Percentiles rank a stretch among this genome's conserved stretches.
Conservation (phyloP, 352 stramenopile species). For the Phytopythium aichiense region DNA sequence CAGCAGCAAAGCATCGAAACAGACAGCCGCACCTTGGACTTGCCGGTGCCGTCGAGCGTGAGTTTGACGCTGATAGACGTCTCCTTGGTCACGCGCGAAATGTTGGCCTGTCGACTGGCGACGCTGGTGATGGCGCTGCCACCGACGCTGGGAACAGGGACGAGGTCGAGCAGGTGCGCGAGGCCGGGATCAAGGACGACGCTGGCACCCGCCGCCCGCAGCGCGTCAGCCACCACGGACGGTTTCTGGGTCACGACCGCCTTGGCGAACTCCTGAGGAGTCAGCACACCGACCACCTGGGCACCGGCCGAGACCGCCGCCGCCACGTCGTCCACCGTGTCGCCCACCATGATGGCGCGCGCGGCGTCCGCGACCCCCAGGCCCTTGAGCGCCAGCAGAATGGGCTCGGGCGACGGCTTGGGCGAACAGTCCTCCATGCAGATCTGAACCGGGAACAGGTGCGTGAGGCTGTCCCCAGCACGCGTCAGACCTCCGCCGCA, state of each 20-base stretch:
- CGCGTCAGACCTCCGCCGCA: not conserved
- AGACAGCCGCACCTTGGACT: constrained; percentile 38
- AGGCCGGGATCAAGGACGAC: constrained; percentile 72
- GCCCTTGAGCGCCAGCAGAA: constrained; percentile 78
- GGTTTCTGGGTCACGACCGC: constrained; percentile 59
- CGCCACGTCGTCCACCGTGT: constrained; percentile 96
- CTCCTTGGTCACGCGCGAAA: constrained; percentile 91
- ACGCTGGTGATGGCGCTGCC: constrained; percentile 1
- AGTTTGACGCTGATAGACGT: constrained; percentile 91
- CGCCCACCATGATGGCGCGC: constrained; percentile 90
- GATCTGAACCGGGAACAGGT: constrained; percentile 88
- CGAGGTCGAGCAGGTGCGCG: constrained; percentile 77
- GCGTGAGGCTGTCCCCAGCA: constrained; percentile 40
- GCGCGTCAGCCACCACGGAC: constrained; percentile 36
- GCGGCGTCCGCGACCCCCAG: constrained; percentile 67
- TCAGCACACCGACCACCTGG: constrained; percentile 81
- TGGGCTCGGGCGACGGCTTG: constrained; percentile 92
- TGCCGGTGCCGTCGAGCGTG: constrained; percentile 86
- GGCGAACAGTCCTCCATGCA: constrained; percentile 96
- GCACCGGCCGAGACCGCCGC: constrained; percentile 76
- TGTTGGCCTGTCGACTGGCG: constrained; percentile 29
- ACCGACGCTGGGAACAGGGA: constrained; percentile 22
- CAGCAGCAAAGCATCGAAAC: not conserved
- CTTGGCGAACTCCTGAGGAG: constrained; percentile 81
- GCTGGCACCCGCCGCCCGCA: constrained; percentile 54